A percentile compares a stretch with the other conserved stretches of the same genome.
phyloP scores from a whole-genome alignment of 202 grass and related monocot genomes.

The Zoysia matrella region DNA sequence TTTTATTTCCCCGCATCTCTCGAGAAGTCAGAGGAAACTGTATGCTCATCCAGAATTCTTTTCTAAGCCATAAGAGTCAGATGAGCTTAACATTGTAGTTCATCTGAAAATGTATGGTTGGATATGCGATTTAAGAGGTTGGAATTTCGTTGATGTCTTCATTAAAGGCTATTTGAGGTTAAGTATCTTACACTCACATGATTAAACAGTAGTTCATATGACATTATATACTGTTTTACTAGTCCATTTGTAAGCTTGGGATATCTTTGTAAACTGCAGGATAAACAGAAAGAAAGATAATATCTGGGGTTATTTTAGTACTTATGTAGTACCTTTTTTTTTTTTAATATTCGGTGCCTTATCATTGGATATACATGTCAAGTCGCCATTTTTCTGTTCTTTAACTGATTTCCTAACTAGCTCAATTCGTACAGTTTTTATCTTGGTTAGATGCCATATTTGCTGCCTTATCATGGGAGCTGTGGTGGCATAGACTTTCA shows the following conservation, averaged over 20 bases:
- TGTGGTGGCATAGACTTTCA: neutral
- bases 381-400: neutral
- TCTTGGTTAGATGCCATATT: neutral
- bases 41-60: neutral
- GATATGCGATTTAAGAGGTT: too few species aligned
- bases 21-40: too few species aligned
- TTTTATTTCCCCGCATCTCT: neutral
- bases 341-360: too few species aligned
- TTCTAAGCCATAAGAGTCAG: neutral
- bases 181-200: too few species aligned
- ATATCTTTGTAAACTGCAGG: neutral
- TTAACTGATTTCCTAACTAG: neutral
- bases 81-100: neutral
- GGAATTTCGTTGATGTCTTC: too few species aligned
- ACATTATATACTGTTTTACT: neutral
- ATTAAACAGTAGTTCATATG: constrained; percentile 1
- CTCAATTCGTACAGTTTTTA: neutral
- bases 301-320: neutral
- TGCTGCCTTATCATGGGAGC: too few species aligned
- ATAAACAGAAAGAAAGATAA: neutral
- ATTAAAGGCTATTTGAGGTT: too few species aligned
- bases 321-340: neutral
- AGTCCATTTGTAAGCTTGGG: neutral
- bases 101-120: too few species aligned
- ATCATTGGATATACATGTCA: constrained; percentile 4